A percentile compares a stretch with the other conserved stretches of the same genome.
Conservation (phyloP, 179 eudicot species). For the Drosera spatulata region DNA sequence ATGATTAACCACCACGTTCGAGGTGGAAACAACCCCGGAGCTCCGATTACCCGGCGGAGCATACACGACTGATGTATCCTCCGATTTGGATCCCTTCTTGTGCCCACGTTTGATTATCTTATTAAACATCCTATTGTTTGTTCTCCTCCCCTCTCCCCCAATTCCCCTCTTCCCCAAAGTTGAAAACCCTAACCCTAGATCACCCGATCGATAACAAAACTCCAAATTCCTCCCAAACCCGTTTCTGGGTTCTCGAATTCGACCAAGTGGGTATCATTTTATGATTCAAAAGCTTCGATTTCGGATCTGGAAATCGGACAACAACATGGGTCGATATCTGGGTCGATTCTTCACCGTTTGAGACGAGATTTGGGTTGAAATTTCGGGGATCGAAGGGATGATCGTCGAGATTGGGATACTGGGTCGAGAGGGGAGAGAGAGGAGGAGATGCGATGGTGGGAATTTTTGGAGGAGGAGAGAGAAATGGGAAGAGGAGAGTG, state of each 20-base stretch:
- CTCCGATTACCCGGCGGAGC: conserved; percentile 7
- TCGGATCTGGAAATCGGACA: conserved; percentile 7
- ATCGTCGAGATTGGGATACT: conserved; percentile 6
- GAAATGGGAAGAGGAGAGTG: not conserved
- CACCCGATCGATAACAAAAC: not conserved
- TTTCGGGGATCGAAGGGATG: conserved; percentile 1
- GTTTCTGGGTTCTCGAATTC: conserved; percentile 2
- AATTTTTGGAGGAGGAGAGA: conserved; percentile 8
- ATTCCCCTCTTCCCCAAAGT: not conserved
- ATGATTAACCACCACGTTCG: conserved; percentile 39
- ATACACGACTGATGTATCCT: conserved; percentile 1
- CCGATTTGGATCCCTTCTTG: conserved; percentile 25
- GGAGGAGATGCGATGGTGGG: conserved; percentile 8
- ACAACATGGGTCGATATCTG: not conserved
- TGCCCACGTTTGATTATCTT: conserved; percentile 35
- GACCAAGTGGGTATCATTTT: conserved; percentile 5
- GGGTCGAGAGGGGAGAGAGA: conserved; percentile 1
- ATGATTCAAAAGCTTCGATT: conserved; percentile 1
- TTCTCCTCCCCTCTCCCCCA: conserved; percentile 1
- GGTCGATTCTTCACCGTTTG: too few relatives aligned
- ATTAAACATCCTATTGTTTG: conserved; percentile 22
- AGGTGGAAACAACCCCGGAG: conserved; percentile 10
- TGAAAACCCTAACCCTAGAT: conserved; percentile 28
- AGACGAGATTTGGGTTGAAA: not conserved
- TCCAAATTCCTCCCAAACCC: conserved; percentile 6